A percentile compares a stretch with the other conserved stretches of the same genome.
phyloP scores from a whole-genome alignment of 257 asterid species.

The Gentiana straminea region DNA sequence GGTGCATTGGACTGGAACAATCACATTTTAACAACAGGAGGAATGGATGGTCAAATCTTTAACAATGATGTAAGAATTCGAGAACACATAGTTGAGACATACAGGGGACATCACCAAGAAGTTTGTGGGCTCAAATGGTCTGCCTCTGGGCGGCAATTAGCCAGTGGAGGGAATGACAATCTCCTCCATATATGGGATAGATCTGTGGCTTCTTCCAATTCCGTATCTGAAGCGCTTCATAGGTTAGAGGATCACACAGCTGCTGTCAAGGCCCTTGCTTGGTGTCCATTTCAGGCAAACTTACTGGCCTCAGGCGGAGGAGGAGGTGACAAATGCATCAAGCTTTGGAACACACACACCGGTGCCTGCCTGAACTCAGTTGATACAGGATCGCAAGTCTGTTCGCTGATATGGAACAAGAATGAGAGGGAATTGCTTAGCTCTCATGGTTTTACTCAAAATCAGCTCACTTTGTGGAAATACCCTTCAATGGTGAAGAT shows the following conservation, averaged over 20 bases:
- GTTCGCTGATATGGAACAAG: conserved; percentile 86
- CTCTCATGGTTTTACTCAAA: conserved; percentile 85
- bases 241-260: conserved; percentile 87
- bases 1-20: conserved; percentile 91
- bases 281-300: conserved; percentile 94
- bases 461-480: conserved; percentile 95
- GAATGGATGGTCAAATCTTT: conserved; percentile 78
- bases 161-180: conserved; percentile 91
- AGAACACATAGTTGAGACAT: conserved; percentile 54
- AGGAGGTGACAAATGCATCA: conserved; percentile 70
- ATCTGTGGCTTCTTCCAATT: conserved; percentile 48
- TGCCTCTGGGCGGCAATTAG: conserved; percentile 82
- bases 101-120: conserved; percentile 81
- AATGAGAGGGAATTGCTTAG: conserved; percentile 83
- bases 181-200: conserved; percentile 93
- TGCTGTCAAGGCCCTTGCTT: conserved; percentile 92
- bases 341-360: conserved; percentile 91
- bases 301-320: conserved; percentile 89
- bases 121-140: conserved; percentile 96
- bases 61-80: conserved; percentile 84
- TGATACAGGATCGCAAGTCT: conserved; percentile 92
- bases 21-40: conserved; percentile 84
- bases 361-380: conserved; percentile 91
- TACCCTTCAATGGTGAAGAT: conserved; percentile 91
- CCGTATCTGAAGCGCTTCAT: conserved; percentile 76